Base-by-base conservation (phyloP, 2,329 filamentous ascomycete species). In the Ophiostoma ulmi region DNA sequence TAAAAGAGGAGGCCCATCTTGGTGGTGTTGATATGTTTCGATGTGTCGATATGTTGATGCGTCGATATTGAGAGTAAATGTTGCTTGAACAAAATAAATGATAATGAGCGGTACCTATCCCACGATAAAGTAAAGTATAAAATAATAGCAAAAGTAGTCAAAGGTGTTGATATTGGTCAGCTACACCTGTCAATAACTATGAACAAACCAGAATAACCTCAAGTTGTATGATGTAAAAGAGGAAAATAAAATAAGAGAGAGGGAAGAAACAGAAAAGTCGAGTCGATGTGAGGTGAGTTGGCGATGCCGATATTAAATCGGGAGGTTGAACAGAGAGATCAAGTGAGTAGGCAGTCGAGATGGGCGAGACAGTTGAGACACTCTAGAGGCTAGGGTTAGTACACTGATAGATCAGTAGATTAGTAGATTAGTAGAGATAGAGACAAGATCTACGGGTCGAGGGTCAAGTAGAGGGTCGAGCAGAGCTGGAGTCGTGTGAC, bases 1-100 rank as follows among this genome's bases (percentile, higher is more conserved):
- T 71, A 52, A 26, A 72, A 69, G 13, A 14, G 4, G 17, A 72
- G 36, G 13, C 55, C 68, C 69, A 72, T 41, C 20, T 48, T 26
- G 52, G 7, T 5, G 36, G n/a, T 10, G 20, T 44, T 22, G 3
- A 17, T 36, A 14, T 35, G 11, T 31, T 31, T 31, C 31, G 3
- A 31, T 31, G 10, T 63, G 13, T 63, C 17, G 26, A 13, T 58
- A n/a, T 26, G 3, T 26, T 26, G n/a, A 26, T 58, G 55, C 17
- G 55, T 61, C 52, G 52, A 26, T 4, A 3, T 11, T 20, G 13
- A 63, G 8, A 22, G 52, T 22, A 4, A 13, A 22, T 17, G 1
- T n/a, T 63, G 26, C 14, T 8, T 55, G 58, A 31, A 63, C 58
- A 35, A 63, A 63, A 26, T 11, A 63, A 63, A 35, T 6, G 10